Base-by-base conservation (phyloP, 768 basidiomycete species). In the Pleurotus djamor region DNA sequence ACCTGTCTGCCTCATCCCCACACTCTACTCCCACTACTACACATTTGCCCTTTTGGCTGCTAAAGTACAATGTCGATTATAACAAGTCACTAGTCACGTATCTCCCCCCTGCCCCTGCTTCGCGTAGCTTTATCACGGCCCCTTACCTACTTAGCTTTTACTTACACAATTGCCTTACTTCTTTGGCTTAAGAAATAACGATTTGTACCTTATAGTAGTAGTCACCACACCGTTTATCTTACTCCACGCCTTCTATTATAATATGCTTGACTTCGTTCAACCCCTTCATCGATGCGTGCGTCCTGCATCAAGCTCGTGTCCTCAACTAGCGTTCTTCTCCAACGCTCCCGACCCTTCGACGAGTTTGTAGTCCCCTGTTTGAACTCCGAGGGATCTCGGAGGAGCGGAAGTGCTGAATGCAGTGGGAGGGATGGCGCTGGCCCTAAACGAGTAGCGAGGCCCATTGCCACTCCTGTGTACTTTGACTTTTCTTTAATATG, bases 61-160 rank as follows among this genome's bases (percentile, higher is more conserved):
- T 36, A 41, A 32, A 41, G 37, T 56, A 56, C 54, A 56, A 56
- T 56, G 54, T 56, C 44, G 17, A 17, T 41, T 50, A 17, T 28
- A 33, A 28, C 21, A 28, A 28, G 21, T 28, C 21, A 28, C n/a
- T 56, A 37, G 33, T 10, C 45, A 10, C 9, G 21, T 28, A 28
- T 3, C 21, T 28, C 21, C 21, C 21, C 21, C 3, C 21, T 28
- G 21, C 21, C 21, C 21, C 21, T 28, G 21, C 21, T 47, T 43
- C 41, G n/a, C 41, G 41, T 43, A 43, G 9, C 9, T 36, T 33
- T 54, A 54, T 54, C 21, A 16, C 52, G 34, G 34, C 37, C 41
- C 17, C 54, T 28, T 41, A 43, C 54, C 37, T 45, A 41, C 54
- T 37, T 56, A 56, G 54, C 54, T 56, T 28, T 28, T 28, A 28